These are phyloP conservation scores for Anastatica hierochuntica DNA, from an alignment of 345 rosid species.

Conservation along the genomic window DNA sequence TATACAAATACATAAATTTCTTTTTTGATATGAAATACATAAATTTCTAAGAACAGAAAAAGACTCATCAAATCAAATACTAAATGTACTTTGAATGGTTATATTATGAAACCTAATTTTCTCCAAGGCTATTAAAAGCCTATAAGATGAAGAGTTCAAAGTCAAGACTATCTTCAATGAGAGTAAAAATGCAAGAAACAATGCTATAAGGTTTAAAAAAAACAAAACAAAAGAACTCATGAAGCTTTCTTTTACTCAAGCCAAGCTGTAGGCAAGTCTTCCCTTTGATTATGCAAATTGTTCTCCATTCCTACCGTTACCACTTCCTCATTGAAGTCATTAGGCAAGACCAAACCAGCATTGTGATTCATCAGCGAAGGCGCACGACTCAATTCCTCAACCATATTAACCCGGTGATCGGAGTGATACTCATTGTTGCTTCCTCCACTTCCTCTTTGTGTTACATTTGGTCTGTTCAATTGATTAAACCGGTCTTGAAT, in stretches of 20 bases:
- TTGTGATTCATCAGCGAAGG: neutral
- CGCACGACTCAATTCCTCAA: too few relatives aligned
- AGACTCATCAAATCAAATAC: too few relatives aligned
- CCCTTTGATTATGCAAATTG: neutral
- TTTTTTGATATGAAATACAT: too few relatives aligned
- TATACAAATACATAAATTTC: too few relatives aligned
- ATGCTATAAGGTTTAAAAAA: neutral
- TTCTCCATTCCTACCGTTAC: conserved; percentile 5
- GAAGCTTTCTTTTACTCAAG: neutral
- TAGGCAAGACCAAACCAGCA: conserved; percentile 1
- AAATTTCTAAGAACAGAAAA: too few relatives aligned
- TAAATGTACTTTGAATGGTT: too few relatives aligned
- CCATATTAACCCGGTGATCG: neutral
- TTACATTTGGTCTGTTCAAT: neutral
- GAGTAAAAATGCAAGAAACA: conserved; percentile 1
- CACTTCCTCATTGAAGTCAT: neutral
- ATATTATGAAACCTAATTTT: too few relatives aligned
- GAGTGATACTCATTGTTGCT: neutral
- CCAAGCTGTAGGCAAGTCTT: conserved; percentile 3
- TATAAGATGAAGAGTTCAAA: too few relatives aligned
- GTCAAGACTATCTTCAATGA: too few relatives aligned
- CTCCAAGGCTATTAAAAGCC: too few relatives aligned
- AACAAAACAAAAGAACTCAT: neutral
- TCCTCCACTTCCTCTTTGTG: conserved; percentile 5
- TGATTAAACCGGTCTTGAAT: neutral